phyloP scores from a whole-genome alignment of 1,284 basidiomycete species.

The Limonomyces culmigenus region DNA sequence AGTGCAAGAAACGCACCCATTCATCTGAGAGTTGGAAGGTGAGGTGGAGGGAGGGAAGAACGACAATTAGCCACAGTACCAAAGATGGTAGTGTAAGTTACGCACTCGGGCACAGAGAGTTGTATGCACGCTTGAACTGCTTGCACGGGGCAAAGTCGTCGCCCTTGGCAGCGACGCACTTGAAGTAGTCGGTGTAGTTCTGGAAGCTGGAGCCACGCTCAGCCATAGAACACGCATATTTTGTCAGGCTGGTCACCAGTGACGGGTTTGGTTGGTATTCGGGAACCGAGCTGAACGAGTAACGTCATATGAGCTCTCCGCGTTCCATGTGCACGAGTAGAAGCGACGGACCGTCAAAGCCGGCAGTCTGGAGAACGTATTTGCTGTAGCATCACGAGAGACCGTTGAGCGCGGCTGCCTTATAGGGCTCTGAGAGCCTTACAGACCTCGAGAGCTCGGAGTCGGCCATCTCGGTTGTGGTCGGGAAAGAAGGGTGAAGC shows the following conservation, averaged over 20 bases:
- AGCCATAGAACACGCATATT: no score
- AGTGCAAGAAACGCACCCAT: constrained; percentile 25
- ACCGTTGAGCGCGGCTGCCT: no score
- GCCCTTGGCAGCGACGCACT: constrained; percentile 93
- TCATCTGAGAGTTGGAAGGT: constrained; percentile 22
- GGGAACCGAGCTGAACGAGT: constrained; percentile 68
- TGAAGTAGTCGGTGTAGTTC: constrained; percentile 96
- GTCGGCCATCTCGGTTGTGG: no score
- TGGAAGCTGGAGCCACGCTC: constrained; percentile 65
- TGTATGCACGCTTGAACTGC: constrained; percentile 95
- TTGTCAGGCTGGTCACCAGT: constrained; percentile 45
- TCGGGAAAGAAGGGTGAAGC: no score
- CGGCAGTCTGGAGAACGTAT: constrained; percentile 73
- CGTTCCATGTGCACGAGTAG: not conserved
- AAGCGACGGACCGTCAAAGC: constrained; percentile 72
- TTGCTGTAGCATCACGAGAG: constrained; percentile 31
- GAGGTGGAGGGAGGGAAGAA: constrained; percentile 1
- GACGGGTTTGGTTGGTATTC: constrained; percentile 88
- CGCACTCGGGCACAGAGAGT: constrained; percentile 95
- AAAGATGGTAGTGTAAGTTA: constrained; percentile 11
- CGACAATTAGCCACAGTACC: constrained; percentile 60
- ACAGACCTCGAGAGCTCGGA: no score
- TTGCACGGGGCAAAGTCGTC: constrained; percentile 97
- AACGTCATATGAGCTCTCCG: not conserved
- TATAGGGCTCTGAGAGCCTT: no score